phyloP scores from a whole-genome alignment of 2,329 filamentous ascomycete species.

The Arachnomyces sp. region DNA sequence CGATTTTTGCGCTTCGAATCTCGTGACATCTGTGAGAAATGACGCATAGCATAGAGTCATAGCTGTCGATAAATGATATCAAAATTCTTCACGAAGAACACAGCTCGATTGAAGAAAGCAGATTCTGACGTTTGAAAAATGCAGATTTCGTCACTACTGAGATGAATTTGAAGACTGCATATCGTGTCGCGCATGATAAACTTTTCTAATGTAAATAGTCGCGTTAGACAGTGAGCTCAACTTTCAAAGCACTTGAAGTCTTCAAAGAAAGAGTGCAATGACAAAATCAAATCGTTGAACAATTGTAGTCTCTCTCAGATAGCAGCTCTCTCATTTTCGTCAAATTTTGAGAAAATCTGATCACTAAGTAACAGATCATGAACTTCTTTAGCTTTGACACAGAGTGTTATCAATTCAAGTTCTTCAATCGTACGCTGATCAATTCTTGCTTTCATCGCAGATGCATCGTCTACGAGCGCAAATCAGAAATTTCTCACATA shows the following conservation, averaged over 20 bases:
- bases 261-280: no score
- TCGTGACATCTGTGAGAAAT: not conserved
- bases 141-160: not conserved
- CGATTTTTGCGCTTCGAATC: not conserved
- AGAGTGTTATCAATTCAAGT: slow-evolving; percentile 25
- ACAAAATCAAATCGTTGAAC: no score
- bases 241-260: slow-evolving; percentile 1
- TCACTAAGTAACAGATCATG: no score
- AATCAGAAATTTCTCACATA: slow-evolving; percentile 27
- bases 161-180: not conserved
- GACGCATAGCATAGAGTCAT: slow-evolving; percentile 3
- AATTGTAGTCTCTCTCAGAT: no score
- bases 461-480: slow-evolving; percentile 21
- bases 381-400: not conserved
- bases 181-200: not conserved
- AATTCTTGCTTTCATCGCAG: slow-evolving; percentile 17
- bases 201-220: not conserved
- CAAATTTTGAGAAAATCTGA: no score
- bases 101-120: not conserved
- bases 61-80: slow-evolving; percentile 1
- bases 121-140: slow-evolving; percentile 5
- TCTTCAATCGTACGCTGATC: slow-evolving; percentile 23
- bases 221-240: slow-evolving; percentile 1
- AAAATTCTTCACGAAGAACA: not conserved
- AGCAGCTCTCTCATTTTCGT: no score